Conservation (phyloP, 208 protist species). For the Entamoeba dispar region DNA sequence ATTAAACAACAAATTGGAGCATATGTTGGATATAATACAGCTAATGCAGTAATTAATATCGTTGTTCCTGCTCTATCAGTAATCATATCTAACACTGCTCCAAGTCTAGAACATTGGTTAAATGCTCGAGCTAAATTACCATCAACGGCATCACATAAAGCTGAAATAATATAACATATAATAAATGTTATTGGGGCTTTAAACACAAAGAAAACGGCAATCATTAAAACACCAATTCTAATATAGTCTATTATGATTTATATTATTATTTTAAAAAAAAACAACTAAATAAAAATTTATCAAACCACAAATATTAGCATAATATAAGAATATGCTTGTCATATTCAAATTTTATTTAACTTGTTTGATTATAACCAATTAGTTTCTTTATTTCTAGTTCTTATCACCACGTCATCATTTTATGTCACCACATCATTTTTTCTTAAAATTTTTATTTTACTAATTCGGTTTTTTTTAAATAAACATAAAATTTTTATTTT, state of each 20-base stretch:
- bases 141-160: slow-evolving; percentile 11
- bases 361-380: too few relatives aligned
- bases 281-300: not conserved
- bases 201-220: not conserved
- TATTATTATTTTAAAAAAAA: not conserved
- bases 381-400: too few relatives aligned
- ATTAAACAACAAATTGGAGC: not conserved
- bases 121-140: slow-evolving; percentile 5
- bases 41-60: not conserved
- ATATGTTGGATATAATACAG: not conserved
- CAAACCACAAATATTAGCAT: not conserved
- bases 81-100: slow-evolving; percentile 15
- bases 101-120: slow-evolving; percentile 6
- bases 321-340: not conserved
- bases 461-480: too few relatives aligned
- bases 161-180: not conserved
- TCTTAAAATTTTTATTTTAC: too few relatives aligned
- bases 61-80: slow-evolving; percentile 9
- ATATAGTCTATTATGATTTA: not conserved
- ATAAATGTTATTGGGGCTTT: not conserved
- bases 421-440: too few relatives aligned
- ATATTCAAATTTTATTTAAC: not conserved
- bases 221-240: not conserved
- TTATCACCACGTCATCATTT: too few relatives aligned
- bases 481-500: too few relatives aligned